A percentile compares a stretch with the other conserved stretches of the same genome.
Conservation (phyloP, 2,329 filamentous ascomycete genomes). For the Plenodomus lindquistii region DNA sequence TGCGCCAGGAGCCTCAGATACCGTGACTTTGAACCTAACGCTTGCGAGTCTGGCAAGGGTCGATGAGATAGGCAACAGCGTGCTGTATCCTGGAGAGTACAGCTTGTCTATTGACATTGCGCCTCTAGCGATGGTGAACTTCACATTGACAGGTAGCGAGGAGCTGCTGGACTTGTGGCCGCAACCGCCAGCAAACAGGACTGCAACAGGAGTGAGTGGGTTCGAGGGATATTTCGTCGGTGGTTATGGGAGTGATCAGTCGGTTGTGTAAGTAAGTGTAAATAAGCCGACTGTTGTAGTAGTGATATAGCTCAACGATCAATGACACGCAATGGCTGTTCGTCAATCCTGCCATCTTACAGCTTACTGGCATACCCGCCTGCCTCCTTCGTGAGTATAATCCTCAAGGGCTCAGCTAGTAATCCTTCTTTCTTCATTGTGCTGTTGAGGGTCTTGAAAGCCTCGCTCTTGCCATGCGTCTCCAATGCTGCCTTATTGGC, state of each 20-base stretch:
- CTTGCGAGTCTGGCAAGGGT: slow-evolving; percentile 56
- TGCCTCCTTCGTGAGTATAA: slow-evolving; percentile 33
- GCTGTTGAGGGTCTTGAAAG: slow-evolving; percentile 26
- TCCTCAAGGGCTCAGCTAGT: slow-evolving; percentile 32
- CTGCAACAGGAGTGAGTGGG: slow-evolving; percentile 18
- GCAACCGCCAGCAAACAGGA: slow-evolving; percentile 27
- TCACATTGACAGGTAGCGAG: slow-evolving; percentile 28
- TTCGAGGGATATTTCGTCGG: slow-evolving; percentile 26
- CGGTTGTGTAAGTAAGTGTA: background rate
- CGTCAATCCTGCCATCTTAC: background rate
- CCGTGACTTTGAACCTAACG: slow-evolving; percentile 50
- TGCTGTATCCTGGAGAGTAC: slow-evolving; percentile 61
- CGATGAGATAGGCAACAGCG: slow-evolving; percentile 55
- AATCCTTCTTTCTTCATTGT: slow-evolving; percentile 35
- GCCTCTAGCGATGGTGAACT: slow-evolving; percentile 18
- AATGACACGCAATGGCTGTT: background rate
- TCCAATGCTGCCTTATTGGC: slow-evolving; percentile 33
- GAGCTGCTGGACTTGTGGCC: slow-evolving; percentile 34
- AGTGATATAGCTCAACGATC: too few species aligned
- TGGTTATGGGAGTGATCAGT: slow-evolving; percentile 15
- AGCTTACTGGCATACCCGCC: slow-evolving; percentile 28
- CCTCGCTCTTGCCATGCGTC: slow-evolving; percentile 26
- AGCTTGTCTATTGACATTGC: slow-evolving; percentile 27
- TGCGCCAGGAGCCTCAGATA: slow-evolving; percentile 37
- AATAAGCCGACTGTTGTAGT: background rate